These are phyloP conservation scores for Pseudozyma sp. DNA, from an alignment of 1,284 basidiomycete species.

Conservation along the genomic window DNA sequence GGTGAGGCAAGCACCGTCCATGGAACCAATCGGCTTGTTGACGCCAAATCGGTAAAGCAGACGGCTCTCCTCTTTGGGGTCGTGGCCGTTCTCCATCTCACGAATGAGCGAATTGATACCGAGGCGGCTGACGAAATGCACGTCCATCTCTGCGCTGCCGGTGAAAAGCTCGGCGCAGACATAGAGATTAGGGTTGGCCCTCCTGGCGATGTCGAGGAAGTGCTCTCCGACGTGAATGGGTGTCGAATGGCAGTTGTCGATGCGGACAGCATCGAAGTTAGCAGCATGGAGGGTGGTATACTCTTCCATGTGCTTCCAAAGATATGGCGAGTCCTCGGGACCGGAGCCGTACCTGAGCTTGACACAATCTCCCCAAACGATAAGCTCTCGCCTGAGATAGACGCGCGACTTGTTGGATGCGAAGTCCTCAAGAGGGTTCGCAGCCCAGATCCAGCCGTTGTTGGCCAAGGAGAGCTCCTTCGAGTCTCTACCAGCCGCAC, in stretches of 20 bases:
- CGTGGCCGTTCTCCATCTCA: slow-evolving; percentile 65
- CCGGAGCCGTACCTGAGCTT: slow-evolving; percentile 85
- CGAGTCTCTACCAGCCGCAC: slow-evolving; percentile 73
- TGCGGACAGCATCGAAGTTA: slow-evolving; percentile 92
- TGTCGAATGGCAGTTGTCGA: slow-evolving; percentile 98
- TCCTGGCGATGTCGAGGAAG: slow-evolving; percentile 90
- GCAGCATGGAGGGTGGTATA: slow-evolving; percentile 79
- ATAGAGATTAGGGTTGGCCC: slow-evolving; percentile 89
- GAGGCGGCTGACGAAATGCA: slow-evolving; percentile 62
- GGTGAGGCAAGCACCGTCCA: slow-evolving; percentile 59
- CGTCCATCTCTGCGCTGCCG: slow-evolving; percentile 85
- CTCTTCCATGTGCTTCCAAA: slow-evolving; percentile 90
- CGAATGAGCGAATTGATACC: slow-evolving; percentile 65
- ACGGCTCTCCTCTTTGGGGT: slow-evolving; percentile 63
- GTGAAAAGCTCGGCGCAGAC: slow-evolving; percentile 97
- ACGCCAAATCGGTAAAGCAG: slow-evolving; percentile 63
- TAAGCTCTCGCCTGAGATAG: slow-evolving; percentile 93
- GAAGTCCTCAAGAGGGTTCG: slow-evolving; percentile 93
- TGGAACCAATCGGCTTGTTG: slow-evolving; percentile 64
- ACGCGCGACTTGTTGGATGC: slow-evolving; percentile 94
- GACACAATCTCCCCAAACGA: slow-evolving; percentile 97
- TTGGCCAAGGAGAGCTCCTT: slow-evolving; percentile 82
- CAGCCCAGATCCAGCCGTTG: slow-evolving; percentile 99
- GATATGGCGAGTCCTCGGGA: slow-evolving; percentile 82
- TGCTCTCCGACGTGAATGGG: slow-evolving; percentile 91